These are phyloP conservation scores for Monosporozyma solicola DNA, from an alignment of 805 yeast species.

Conservation along the genomic window DNA sequence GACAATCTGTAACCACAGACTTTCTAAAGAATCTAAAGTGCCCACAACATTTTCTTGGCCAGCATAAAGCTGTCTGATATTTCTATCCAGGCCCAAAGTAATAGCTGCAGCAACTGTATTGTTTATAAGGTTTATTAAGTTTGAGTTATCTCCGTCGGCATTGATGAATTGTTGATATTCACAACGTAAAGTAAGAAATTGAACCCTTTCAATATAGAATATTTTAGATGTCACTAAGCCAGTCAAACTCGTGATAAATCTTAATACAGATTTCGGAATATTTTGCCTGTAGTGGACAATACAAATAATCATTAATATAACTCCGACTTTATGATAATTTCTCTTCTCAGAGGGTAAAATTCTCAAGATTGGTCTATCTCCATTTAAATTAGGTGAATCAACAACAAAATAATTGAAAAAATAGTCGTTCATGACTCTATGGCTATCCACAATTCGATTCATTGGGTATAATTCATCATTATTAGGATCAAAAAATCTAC, in stretches of 20 bases:
- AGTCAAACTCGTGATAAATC: conserved; percentile 15
- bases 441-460: conserved; percentile 12
- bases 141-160: conserved; percentile 22
- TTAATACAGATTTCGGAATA: conserved; percentile 15
- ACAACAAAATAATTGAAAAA: conserved; percentile 7
- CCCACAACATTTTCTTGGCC: conserved; percentile 15
- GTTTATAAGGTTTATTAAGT: conserved; percentile 10
- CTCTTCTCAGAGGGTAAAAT: conserved; percentile 8
- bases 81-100: conserved; percentile 18
- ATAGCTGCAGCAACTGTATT: conserved; percentile 12
- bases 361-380: conserved; percentile 5
- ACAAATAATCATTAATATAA: conserved; percentile 18
- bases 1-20: conserved; percentile 23
- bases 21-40: conserved; percentile 14
- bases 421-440: conserved; percentile 18
- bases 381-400: conserved; percentile 6
- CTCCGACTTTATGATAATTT: conserved; percentile 24
- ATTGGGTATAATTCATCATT: conserved; percentile 12
- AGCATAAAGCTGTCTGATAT: conserved; percentile 12
- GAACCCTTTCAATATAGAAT: conserved; percentile 22
- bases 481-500: conserved; percentile 10
- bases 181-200: conserved; percentile 17
- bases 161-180: not conserved
- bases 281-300: conserved; percentile 10
- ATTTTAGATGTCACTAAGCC: conserved; percentile 23